Conservation (phyloP, 2,329 filamentous ascomycete species). For the Diplodia corticola region DNA sequence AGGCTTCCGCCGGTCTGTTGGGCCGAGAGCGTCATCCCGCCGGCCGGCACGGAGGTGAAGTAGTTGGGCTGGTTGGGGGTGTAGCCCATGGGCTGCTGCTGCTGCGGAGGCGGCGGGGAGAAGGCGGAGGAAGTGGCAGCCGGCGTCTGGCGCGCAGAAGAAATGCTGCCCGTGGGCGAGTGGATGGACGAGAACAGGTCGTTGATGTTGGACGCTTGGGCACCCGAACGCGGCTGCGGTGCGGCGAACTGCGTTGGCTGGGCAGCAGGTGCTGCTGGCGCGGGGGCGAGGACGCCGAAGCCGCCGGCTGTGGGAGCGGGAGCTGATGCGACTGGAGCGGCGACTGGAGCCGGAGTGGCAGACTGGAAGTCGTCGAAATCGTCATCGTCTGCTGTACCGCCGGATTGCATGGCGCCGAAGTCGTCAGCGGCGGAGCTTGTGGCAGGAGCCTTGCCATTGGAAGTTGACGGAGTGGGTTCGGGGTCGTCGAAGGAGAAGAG, state of each 20-base stretch:
- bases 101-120: slow-evolving; percentile 42
- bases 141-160: slow-evolving; percentile 46
- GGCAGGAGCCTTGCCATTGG: slow-evolving; percentile 47
- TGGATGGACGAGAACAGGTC: slow-evolving; percentile 83
- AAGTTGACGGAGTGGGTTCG: slow-evolving; percentile 46
- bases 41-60: slow-evolving; percentile 73
- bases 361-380: slow-evolving; percentile 99
- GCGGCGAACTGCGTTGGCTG: slow-evolving; percentile 69
- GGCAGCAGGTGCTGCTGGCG: slow-evolving; percentile 18
- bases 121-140: slow-evolving; percentile 45
- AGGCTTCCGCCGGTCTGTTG: slow-evolving; percentile 35
- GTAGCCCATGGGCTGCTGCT: slow-evolving; percentile 61
- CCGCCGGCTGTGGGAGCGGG: slow-evolving; percentile 28
- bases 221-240: slow-evolving; percentile 81
- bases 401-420: slow-evolving; percentile 49
- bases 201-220: slow-evolving; percentile 76
- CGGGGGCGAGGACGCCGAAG: slow-evolving; percentile 33
- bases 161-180: slow-evolving; percentile 60
- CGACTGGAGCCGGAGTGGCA: slow-evolving; percentile 61
- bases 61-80: slow-evolving; percentile 88
- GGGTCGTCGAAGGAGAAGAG: slow-evolving; percentile 85
- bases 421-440: slow-evolving; percentile 45
- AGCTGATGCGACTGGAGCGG: slow-evolving; percentile 40
- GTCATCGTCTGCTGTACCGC: slow-evolving; percentile 69
- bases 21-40: slow-evolving; percentile 28